Evolutionary conservation across 768 basidiomycete genomes (phyloP).

Genomic region (Macrolepiota dolichaula): DNA sequence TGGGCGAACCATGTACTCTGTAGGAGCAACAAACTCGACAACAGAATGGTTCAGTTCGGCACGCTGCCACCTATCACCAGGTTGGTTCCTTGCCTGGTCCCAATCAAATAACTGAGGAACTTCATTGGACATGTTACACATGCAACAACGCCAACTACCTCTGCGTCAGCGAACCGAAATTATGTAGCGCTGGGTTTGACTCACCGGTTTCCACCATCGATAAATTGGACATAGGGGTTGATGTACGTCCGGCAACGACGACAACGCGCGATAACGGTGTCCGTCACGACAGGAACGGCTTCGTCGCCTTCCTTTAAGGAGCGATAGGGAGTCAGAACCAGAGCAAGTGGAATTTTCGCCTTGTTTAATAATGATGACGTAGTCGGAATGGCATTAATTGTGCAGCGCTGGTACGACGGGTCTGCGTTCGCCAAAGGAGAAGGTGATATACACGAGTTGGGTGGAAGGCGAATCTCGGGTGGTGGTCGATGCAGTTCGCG

Average conservation of each 20-base stretch:
- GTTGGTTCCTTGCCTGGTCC: slow-evolving; percentile 91
- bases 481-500: slow-evolving; percentile 76
- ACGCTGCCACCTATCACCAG: slow-evolving; percentile 92
- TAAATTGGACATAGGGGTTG: slow-evolving; percentile 96
- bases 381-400: slow-evolving; percentile 90
- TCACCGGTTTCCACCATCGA: slow-evolving; percentile 93
- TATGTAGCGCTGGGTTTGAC: background rate
- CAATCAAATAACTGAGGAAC: slow-evolving; percentile 98
- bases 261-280: slow-evolving; percentile 95
- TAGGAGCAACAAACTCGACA: slow-evolving; percentile 97
- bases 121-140: slow-evolving; percentile 98
- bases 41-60: slow-evolving; percentile 90
- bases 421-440: slow-evolving; percentile 82
- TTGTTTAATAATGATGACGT: slow-evolving; percentile 85
- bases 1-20: slow-evolving; percentile 98
- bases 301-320: slow-evolving; percentile 80
- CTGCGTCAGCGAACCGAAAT: background rate
- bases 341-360: slow-evolving; percentile 84
- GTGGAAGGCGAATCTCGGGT: slow-evolving; percentile 87
- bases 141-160: slow-evolving; percentile 92
- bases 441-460: slow-evolving; percentile 76
- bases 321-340: slow-evolving; percentile 89
- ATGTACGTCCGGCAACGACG: slow-evolving; percentile 95
- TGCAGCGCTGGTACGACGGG: slow-evolving; percentile 87
- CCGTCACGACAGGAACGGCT: slow-evolving; percentile 84